Base-by-base conservation (phyloP, 2,329 filamentous ascomycete species). In the Pseudogymnoascus sp. region DNA sequence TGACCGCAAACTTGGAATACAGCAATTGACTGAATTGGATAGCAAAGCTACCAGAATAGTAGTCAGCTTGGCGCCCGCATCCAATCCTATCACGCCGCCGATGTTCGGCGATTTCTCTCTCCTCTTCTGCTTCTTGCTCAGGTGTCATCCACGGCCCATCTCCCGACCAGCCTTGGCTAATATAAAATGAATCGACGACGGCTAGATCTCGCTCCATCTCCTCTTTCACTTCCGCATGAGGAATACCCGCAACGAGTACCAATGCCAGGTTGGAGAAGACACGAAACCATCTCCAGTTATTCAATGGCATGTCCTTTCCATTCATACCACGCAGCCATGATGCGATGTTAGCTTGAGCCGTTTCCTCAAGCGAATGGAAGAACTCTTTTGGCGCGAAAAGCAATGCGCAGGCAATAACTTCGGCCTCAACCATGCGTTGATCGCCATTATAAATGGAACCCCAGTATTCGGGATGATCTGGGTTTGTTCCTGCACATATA, bases 391-490 rank as follows among this genome's bases (percentile, higher is more conserved):
- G 79, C 0, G 78, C 76, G 1, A 73, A 69, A 0, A 83, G 72
- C 1, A 83, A 70, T 0, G 78, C 78, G 66, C 78, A 81, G 0
- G 79, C 75, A 4, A 83, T 75, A 28, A 79, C 78, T 67, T 83
- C 81, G 46, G 79, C 77, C 65, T 83, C 81, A 0, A 83, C 81
- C 81, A 82, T 83, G 1, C 79, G 70, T 66, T 83, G 81, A 50
- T 83, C 80, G 23, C 74, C 73, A 5, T 80, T 68, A 0, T 73
- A 70, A 2, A 82, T 75, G 0, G 73, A 69, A 0, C 79, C 80
- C 81, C 81, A 83, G 65, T 80, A 83, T 14, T 76, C 74, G 0
- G 66, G 38, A 56, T 74, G 73, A 0, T 62, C 11, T 11, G 75
- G 74, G 50, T 77, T 67, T 5, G 71, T 73, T 5, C 74, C 74